Base-by-base conservation (phyloP, 202 grass and related monocot genomes). In the Saccharum hybrid region DNA sequence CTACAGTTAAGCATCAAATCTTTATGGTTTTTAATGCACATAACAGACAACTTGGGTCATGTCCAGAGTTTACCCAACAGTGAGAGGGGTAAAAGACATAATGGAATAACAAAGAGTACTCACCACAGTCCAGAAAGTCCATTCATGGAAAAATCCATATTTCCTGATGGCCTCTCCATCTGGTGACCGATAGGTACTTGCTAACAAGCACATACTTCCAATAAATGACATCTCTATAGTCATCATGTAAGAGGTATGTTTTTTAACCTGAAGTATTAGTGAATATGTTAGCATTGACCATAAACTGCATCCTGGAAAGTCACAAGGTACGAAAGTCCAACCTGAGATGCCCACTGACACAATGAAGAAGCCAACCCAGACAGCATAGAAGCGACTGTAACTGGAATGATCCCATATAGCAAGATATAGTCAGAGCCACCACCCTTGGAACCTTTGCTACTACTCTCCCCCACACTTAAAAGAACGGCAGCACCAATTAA, bases 141-240 rank as follows among this genome's bases (percentile, higher is more conserved):
- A 96, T 71, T 87, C 87, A 82, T 98, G 89, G 90, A 98, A 96
- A 86, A 98, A 98, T 1, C 93, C 96, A 72, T 91, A 87, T 69
- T 87, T 94, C 83, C 84, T 87, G 78, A 98, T 93, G 68, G 93
- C 89, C 69, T 98, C 87, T 64, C 96, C 96, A 76, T 98, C 96
- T 87, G 96, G 96, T 65, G 96, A 98, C 43, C 86, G 88, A 69
- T 76, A 88, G 19, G 82, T 91, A 88, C 96, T 98, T 82, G 83
- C 87, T 69, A 96, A 88, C 88, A 98, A 80, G 77, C 89, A 98
- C 65, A 93, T 81, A 71, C 93, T 96, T 68, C 96, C 96, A 63
- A 98, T 92, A 84, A 98, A 83, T 39, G 96, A 98, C 96, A 98
- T 98, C 82, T 98, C 96, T 10, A 98, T 85, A 30, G 96, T 98